Evolutionary conservation across 768 basidiomycete genomes (phyloP), one percentile per base, ranked within the genome.

Genomic region (Auricularia cornea): DNA sequence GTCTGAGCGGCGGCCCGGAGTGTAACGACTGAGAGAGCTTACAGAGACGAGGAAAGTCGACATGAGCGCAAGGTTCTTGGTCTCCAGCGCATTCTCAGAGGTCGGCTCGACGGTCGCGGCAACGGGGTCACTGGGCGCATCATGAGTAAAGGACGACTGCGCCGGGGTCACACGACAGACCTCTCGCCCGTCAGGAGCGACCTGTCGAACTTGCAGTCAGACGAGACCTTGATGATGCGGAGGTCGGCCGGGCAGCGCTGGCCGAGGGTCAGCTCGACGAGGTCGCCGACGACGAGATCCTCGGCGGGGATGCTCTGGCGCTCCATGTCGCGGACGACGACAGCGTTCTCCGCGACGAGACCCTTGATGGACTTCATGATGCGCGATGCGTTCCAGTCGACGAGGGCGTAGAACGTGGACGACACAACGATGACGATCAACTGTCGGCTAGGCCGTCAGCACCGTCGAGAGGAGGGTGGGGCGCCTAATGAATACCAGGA

Each of bases 191-290:
- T 89, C n/a, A 89, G 76, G 41, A 88, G 79, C 33, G 84, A 81
- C 32, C 85, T 76, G 66, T 88, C 87, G 57, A 87, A 83, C 62
- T 79, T 79, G 41, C 87, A 72, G 68, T 88, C 87, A 2, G 79
- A 73, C 26, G 81, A 82, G 28, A 79, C 79, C 3, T 84, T 76
- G 38, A 88, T 78, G n/a, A 90, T 75, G 59, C 84, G 80, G 18
- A 90, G 63, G 68, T 90, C 89, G 3, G 88, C 88, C 0, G 89
- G 89, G 2, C 89, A 81, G 18, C 87, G 84, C 68, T 85, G 83
- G 29, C 89, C 89, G 62, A 88, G 80, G 29, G 74, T 74, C 68
- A 90, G 80, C 1, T 78, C 76, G 60, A 89, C 81, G 31, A 90
- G 71, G 68, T 90, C 89, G 16, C 88, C 89, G 0, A 83, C 82